These are phyloP conservation scores for Fusarium sp. DNA, from an alignment of 2,329 filamentous ascomycete genomes.

Conservation along the genomic window DNA sequence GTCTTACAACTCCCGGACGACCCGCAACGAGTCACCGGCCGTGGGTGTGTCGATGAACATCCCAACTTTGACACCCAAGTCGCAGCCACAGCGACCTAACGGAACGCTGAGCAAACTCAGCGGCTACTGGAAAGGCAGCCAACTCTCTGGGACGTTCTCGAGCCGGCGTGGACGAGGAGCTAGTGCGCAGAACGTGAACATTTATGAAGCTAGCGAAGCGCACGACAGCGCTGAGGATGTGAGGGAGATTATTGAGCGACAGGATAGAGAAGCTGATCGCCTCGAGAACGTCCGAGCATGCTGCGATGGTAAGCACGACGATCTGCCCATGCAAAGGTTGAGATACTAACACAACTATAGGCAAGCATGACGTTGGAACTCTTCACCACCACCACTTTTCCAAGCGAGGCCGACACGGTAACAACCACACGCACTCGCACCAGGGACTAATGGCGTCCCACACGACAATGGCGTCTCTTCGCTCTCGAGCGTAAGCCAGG, in stretches of 20 bases:
- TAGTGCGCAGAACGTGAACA: conserved; percentile 56
- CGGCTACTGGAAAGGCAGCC: conserved; percentile 67
- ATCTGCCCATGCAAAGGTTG: not conserved
- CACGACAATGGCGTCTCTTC: conserved; percentile 51
- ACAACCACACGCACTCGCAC: conserved; percentile 51
- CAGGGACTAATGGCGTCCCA: conserved; percentile 51
- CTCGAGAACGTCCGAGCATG: conserved; percentile 97
- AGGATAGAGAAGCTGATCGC: conserved; percentile 80
- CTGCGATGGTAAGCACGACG: conserved; percentile 82
- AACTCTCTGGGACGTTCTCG: conserved; percentile 62
- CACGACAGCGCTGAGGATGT: conserved; percentile 88
- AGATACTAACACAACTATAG: conserved; percentile 54
- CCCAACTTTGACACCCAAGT: conserved; percentile 67
- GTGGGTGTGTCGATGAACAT: conserved; percentile 62
- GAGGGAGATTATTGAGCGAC: conserved; percentile 80
- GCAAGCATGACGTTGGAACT: conserved; percentile 79
- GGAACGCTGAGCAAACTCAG: conserved; percentile 70
- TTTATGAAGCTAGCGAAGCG: conserved; percentile 72
- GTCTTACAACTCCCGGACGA: conserved; percentile 82
- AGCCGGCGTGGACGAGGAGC: conserved; percentile 65
- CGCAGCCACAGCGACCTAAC: conserved; percentile 49
- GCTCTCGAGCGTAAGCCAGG: conserved; percentile 49
- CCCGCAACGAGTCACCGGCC: conserved; percentile 72
- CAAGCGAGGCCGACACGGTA: conserved; percentile 57
- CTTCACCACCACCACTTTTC: conserved; percentile 57